phyloP scores from a whole-genome alignment of 1,284 basidiomycete genomes.

The Ceratobasidium sp. region DNA sequence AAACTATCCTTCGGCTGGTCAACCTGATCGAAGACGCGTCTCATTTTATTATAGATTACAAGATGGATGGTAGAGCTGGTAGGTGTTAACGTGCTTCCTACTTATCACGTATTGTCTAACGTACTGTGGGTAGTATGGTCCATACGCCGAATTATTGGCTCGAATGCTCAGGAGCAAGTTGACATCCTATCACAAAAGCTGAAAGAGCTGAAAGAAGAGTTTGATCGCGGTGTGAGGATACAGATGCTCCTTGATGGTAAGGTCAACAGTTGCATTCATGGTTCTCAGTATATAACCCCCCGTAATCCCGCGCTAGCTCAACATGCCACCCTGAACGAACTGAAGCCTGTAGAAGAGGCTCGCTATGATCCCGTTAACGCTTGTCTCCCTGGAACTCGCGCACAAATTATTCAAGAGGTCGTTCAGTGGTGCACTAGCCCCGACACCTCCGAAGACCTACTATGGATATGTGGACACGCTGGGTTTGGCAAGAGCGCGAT shows the following conservation, averaged over 20 bases:
- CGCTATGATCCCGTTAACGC: neutral
- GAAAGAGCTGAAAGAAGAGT: neutral
- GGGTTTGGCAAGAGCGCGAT: constrained; percentile 11
- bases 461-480: neutral
- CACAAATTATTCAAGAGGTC: neutral
- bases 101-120: neutral
- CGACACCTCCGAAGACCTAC: neutral
- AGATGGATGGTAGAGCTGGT: neutral
- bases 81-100: neutral
- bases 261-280: neutral
- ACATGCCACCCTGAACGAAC: neutral
- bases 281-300: neutral
- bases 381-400: neutral
- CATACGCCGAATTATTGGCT: neutral
- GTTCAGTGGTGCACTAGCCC: neutral
- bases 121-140: neutral
- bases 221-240: constrained; percentile 8
- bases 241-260: neutral
- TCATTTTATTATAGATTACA: neutral
- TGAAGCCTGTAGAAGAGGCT: neutral
- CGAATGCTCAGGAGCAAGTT: neutral
- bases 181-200: neutral
- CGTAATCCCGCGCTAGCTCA: neutral
- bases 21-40: constrained; percentile 19
- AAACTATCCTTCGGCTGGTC: neutral